These are phyloP conservation scores for Prinsepia uniflora DNA, from an alignment of 306 rosid genomes.

Conservation along the genomic window DNA sequence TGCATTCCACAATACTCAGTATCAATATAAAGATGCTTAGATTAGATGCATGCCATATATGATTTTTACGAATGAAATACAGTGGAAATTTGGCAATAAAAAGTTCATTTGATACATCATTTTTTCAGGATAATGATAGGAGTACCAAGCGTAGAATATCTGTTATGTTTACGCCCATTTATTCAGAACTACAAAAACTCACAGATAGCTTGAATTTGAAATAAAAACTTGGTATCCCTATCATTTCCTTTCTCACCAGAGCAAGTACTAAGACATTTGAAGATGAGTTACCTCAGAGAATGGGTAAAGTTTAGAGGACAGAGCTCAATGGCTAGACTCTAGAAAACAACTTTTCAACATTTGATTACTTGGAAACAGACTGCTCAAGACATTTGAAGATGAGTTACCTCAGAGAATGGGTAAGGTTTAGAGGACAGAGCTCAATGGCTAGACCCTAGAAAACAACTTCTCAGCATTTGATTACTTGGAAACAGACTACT, in stretches of 20 bases:
- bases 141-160: too few species aligned
- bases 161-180: too few species aligned
- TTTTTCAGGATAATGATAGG: too few species aligned
- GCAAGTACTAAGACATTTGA: too few species aligned
- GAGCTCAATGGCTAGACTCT: neutral
- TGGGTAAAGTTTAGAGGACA: neutral
- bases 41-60: neutral
- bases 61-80: too few species aligned
- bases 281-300: too few species aligned
- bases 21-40: neutral
- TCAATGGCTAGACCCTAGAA: neutral
- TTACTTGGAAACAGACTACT: neutral
- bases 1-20: neutral
- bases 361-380: neutral
- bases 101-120: neutral
- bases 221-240: too few species aligned
- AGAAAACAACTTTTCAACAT: neutral
- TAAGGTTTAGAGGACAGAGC: neutral
- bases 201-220: too few species aligned
- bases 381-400: too few species aligned
- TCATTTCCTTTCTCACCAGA: too few species aligned
- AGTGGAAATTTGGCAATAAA: conserved; percentile 1
- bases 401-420: neutral
- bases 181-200: too few species aligned
- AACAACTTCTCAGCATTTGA: neutral